A percentile compares a stretch with the other conserved stretches of the same genome.
Conservation (phyloP, 768 basidiomycete species). For the Lenzites betulinus region DNA sequence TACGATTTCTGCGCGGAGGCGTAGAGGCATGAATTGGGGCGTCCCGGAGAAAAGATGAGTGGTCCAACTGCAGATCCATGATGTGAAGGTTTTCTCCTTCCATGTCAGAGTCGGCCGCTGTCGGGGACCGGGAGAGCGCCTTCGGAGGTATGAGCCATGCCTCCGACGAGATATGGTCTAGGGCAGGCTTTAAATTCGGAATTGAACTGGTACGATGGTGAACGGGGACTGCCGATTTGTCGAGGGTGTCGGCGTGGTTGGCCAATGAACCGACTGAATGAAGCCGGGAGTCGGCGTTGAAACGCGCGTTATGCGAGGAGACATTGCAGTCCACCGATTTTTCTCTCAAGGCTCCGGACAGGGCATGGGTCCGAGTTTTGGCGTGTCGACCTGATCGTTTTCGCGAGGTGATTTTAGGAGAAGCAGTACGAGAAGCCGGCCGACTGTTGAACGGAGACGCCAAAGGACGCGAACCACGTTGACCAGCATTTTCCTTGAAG, state of each 20-base stretch:
- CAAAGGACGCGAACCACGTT: slow-evolving; percentile 29
- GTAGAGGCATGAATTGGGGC: slow-evolving; percentile 27
- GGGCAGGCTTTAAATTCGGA: slow-evolving; percentile 20
- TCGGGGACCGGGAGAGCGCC: slow-evolving; percentile 26
- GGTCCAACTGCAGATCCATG: slow-evolving; percentile 10
- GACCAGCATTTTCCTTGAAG: slow-evolving; percentile 41
- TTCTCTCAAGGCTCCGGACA: slow-evolving; percentile 12
- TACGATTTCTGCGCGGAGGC: slow-evolving; percentile 25
- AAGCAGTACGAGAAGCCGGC: slow-evolving; percentile 42
- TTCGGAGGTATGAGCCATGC: slow-evolving; percentile 35
- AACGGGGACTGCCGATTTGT: neutral
- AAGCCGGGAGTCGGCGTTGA: neutral
- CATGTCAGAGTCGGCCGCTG: slow-evolving; percentile 1
- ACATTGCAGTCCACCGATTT: slow-evolving; percentile 10
- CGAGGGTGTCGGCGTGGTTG: neutral
- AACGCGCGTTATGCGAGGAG: neutral
- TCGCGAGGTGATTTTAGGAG: slow-evolving; percentile 33
- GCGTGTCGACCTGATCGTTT: slow-evolving; percentile 28
- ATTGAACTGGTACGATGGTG: slow-evolving; percentile 32
- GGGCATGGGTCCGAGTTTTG: slow-evolving; percentile 46
- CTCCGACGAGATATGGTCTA: slow-evolving; percentile 22
- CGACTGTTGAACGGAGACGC: slow-evolving; percentile 51
- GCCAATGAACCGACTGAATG: too few species aligned
- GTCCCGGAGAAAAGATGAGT: slow-evolving; percentile 26
- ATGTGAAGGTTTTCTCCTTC: slow-evolving; percentile 15